A percentile compares a stretch with the other conserved stretches of the same genome.
Evolutionary conservation across 495 filamentous ascomycete genomes (phyloP).

Genomic region (Lasiosphaeris hirsuta): DNA sequence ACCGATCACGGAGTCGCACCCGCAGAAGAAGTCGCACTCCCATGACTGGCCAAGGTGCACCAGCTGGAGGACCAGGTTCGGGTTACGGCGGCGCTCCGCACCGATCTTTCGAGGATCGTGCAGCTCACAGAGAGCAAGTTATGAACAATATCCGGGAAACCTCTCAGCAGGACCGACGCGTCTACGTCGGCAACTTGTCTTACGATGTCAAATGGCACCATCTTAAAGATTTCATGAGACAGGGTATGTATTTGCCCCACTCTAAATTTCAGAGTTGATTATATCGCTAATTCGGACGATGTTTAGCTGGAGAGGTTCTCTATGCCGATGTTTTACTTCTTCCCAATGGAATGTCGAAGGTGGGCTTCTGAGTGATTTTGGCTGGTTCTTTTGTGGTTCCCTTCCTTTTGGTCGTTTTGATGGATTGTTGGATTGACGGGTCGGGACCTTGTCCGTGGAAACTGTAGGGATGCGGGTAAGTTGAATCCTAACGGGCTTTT

Average conservation of each 20-base stretch:
- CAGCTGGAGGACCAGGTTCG: constrained; percentile 58
- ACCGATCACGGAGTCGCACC: constrained; percentile 76
- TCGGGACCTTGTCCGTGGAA: constrained; percentile 85
- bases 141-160: constrained; percentile 89
- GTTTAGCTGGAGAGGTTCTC: constrained; percentile 93
- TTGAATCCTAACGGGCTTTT: constrained; percentile 13
- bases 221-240: constrained; percentile 99
- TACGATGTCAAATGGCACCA: constrained; percentile 99
- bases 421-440: constrained; percentile 99
- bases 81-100: constrained; percentile 61
- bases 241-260: constrained; percentile 64
- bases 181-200: constrained; percentile 98
- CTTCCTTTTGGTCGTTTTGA: constrained; percentile 71
- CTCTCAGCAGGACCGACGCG: constrained; percentile 96
- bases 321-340: constrained; percentile 99
- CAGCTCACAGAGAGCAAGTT: constrained; percentile 86
- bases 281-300: constrained; percentile 13
- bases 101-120: constrained; percentile 79
- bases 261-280: constrained; percentile 10
- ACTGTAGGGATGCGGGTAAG: constrained; percentile 99
- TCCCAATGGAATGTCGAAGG: constrained; percentile 99
- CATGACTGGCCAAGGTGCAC: constrained; percentile 70
- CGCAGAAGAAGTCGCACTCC: constrained; percentile 77
- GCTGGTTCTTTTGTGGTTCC: constrained; percentile 72
- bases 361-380: constrained; percentile 90